Evolutionary conservation across 495 filamentous ascomycete genomes (phyloP).

Genomic region (Tuber indicum): DNA sequence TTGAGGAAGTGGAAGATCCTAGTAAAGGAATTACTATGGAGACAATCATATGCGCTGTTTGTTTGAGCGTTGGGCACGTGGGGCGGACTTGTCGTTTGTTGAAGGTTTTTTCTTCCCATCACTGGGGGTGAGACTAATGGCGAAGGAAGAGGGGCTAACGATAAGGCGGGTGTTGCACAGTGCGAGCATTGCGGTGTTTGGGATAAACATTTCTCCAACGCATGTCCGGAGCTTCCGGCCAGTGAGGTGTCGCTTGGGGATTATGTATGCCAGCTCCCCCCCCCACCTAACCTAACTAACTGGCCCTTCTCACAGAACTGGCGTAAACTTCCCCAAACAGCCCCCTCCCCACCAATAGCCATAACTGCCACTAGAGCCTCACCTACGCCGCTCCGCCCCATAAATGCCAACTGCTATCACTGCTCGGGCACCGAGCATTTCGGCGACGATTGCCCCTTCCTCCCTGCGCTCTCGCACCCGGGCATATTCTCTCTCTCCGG

Average conservation of each 20-base stretch:
- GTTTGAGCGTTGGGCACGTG: background rate
- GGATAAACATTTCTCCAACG: conserved; percentile 40
- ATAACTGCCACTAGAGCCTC: conserved; percentile 1
- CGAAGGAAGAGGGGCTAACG: background rate
- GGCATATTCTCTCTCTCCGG: conserved; percentile 33
- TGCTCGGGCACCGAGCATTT: conserved; percentile 36
- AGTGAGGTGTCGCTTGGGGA: conserved; percentile 18
- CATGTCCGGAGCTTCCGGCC: conserved; percentile 28
- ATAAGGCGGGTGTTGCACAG: conserved; percentile 18
- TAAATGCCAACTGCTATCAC: conserved; percentile 28
- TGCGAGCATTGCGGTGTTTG: conserved; percentile 34
- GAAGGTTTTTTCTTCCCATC: background rate
- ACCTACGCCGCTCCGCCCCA: conserved; percentile 11
- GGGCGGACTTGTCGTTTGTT: background rate
- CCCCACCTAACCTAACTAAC: background rate
- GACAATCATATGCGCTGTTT: background rate
- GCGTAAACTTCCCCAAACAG: conserved; percentile 25
- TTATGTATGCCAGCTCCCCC: conserved; percentile 16
- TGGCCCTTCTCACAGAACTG: conserved; percentile 17
- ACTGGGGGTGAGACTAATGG: background rate
- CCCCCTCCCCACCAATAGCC: conserved; percentile 13
- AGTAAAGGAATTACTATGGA: background rate
- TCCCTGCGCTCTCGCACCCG: conserved; percentile 22
- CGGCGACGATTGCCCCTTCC: conserved; percentile 37
- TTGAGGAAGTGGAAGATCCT: background rate